Evolutionary conservation across 176 grass and related monocot genomes (phyloP), one percentile per base, ranked within the genome.

Genomic region (Avena sativa): DNA sequence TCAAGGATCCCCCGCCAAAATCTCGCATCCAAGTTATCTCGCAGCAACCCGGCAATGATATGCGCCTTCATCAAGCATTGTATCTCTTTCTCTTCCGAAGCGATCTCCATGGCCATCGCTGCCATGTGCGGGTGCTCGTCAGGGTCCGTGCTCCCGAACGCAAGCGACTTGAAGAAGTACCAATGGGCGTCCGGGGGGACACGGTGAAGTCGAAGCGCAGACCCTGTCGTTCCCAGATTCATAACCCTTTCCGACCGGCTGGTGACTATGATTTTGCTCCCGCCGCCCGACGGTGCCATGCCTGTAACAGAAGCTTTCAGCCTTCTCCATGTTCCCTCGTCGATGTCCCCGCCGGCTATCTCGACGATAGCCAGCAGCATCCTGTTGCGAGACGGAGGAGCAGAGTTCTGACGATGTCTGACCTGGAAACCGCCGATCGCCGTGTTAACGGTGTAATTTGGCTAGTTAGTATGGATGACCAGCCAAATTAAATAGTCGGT

Each of bases 181-280:
- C 66, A 70, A 4, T 70, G 17, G 3, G 66, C 66, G 17, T 70
- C 66, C 40, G 8, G 66, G 19, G 66, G 66, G 66, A 40, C 15
- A 70, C 3, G 32, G 66, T 6, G 14, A 16, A 40, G 3, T 11
- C 0, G 3, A 70, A 70, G 66, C 3, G 66, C 66, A 40, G 38
- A 40, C 19, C 19, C 66, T 17, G 66, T 70, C 8, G 34, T 70
- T 40, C 66, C 34, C 8, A 70, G 66, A 11, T 70, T 30, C 66
- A 40, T 34, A 0, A 70, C 40, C 36, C 3, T 70, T 8, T 20
- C 34, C 3, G 66, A 70, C 34, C 34, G 66, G 36, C 34, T 10
- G 66, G 66, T 70, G 34, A 70, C 66, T 40, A 70, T 70, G 3
- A 70, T 70, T 40, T 69, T 70, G 19, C 66, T 70, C 66, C 66